A percentile compares a stretch with the other conserved stretches of the same genome.
These are phyloP conservation scores for Cystobasidium pallidum DNA, from an alignment of 1,284 basidiomycete species.

Conservation along the genomic window DNA sequence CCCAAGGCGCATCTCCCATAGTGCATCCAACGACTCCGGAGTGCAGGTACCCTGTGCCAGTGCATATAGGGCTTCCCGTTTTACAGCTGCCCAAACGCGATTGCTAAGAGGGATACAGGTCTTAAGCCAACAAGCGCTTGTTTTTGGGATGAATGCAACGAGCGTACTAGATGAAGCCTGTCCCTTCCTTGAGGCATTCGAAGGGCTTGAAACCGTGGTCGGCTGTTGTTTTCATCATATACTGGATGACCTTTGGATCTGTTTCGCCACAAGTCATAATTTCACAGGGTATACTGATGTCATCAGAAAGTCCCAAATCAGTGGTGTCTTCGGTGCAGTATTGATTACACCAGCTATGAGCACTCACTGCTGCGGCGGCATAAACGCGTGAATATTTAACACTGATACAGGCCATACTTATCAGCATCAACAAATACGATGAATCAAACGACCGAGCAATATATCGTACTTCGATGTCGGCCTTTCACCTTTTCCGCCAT, in stretches of 20 bases:
- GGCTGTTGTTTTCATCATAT: conserved; percentile 20
- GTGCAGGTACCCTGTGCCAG: conserved; percentile 26
- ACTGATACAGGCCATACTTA: background rate
- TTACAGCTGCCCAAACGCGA: conserved; percentile 39
- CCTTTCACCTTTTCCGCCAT: conserved; percentile 64
- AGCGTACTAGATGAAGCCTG: conserved; percentile 38
- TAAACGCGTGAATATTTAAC: conserved; percentile 33
- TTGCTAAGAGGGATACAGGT: conserved; percentile 2
- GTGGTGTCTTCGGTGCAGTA: background rate
- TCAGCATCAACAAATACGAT: too few relatives aligned
- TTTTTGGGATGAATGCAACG: background rate
- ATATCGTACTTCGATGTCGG: conserved; percentile 20
- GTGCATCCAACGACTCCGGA: conserved; percentile 10
- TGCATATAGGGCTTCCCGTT: conserved; percentile 34
- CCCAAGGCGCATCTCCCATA: conserved; percentile 11
- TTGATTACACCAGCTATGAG: background rate
- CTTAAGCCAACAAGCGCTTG: background rate
- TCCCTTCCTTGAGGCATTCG: conserved; percentile 12
- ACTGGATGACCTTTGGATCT: conserved; percentile 13
- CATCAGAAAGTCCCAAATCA: background rate
- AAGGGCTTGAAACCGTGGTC: conserved; percentile 37
- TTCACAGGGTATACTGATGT: conserved; percentile 26
- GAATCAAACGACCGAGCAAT: background rate
- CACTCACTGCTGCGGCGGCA: conserved; percentile 27
- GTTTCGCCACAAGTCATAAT: conserved; percentile 40